These are phyloP conservation scores for Serendipita sp. DNA, from an alignment of 768 basidiomycete species.

Conservation along the genomic window DNA sequence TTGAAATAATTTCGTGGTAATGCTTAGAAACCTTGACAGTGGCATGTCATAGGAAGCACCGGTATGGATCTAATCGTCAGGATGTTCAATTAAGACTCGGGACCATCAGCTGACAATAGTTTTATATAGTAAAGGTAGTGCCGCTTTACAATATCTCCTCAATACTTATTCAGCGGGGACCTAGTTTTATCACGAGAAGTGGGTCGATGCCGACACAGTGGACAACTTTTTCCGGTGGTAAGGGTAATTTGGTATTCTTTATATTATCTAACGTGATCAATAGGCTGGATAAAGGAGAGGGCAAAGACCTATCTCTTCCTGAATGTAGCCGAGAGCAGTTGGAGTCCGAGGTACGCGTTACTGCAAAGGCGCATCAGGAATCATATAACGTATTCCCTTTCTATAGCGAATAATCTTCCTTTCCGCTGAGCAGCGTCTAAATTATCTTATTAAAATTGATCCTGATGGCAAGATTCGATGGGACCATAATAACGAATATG, in stretches of 20 bases:
- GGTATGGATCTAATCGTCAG: constrained; percentile 45
- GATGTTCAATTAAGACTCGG: neutral
- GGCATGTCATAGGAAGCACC: constrained; percentile 29
- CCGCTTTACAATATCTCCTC: too few species aligned
- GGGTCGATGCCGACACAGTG: constrained; percentile 40
- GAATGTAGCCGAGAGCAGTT: constrained; percentile 44
- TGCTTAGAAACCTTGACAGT: neutral
- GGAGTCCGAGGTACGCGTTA: constrained; percentile 34
- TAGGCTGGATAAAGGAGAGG: constrained; percentile 48
- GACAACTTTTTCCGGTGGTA: constrained; percentile 57
- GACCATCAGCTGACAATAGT: too few species aligned
- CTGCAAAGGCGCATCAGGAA: neutral
- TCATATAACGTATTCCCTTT: neutral
- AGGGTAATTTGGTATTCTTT: constrained; percentile 1
- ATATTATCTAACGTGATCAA: neutral
- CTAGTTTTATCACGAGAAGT: constrained; percentile 42
- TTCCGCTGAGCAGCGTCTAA: constrained; percentile 41
- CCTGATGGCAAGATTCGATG: constrained; percentile 35
- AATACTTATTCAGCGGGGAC: neutral
- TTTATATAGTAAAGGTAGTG: constrained; percentile 28
- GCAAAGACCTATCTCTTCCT: constrained; percentile 36
- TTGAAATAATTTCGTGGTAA: neutral
- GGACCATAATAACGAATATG: constrained; percentile 38
- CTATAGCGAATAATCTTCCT: constrained; percentile 35
- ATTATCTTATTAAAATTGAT: constrained; percentile 47